A percentile compares a stretch with the other conserved stretches of the same genome.
These are phyloP conservation scores for Gossypium sturtianum DNA, from an alignment of 345 rosid species.

Conservation along the genomic window DNA sequence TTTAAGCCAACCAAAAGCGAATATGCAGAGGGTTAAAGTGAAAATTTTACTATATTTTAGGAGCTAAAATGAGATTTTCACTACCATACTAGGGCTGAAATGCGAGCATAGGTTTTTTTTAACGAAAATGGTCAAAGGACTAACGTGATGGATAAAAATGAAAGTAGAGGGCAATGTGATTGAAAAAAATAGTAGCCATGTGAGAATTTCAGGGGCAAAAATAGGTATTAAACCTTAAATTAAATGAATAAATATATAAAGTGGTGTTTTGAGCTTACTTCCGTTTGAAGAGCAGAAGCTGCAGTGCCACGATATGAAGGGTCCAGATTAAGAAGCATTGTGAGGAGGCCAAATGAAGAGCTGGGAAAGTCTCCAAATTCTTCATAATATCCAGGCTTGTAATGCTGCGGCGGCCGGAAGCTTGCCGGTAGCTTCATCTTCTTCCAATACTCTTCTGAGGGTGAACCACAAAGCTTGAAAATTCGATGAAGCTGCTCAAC, in stretches of 20 bases:
- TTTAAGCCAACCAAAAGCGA: no score
- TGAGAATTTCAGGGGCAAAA: no score
- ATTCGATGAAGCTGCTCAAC: conserved; percentile 91
- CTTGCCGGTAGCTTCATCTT: conserved; percentile 60
- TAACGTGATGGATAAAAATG: no score
- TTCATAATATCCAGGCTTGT: conserved; percentile 61
- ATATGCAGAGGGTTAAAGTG: no score
- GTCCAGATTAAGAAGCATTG: conserved; percentile 60
- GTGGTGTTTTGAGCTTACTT: conserved; percentile 28
- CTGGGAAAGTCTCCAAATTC: conserved; percentile 54
- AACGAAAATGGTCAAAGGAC: no score
- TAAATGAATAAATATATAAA: neutral
- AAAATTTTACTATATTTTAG: no score
- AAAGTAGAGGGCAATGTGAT: no score
- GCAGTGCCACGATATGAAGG: conserved; percentile 70
- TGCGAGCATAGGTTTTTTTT: no score
- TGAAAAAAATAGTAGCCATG: no score
- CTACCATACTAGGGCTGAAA: no score
- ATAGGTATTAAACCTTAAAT: no score
- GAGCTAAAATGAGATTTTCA: no score
- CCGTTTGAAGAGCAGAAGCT: conserved; percentile 56
- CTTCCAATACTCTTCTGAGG: conserved; percentile 77
- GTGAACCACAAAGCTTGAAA: conserved; percentile 83
- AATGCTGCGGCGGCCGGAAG: conserved; percentile 65
- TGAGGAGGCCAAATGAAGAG: conserved; percentile 49